phyloP scores from a whole-genome alignment of 1,284 basidiomycete species.

The Apiotrichum laibachii region DNA sequence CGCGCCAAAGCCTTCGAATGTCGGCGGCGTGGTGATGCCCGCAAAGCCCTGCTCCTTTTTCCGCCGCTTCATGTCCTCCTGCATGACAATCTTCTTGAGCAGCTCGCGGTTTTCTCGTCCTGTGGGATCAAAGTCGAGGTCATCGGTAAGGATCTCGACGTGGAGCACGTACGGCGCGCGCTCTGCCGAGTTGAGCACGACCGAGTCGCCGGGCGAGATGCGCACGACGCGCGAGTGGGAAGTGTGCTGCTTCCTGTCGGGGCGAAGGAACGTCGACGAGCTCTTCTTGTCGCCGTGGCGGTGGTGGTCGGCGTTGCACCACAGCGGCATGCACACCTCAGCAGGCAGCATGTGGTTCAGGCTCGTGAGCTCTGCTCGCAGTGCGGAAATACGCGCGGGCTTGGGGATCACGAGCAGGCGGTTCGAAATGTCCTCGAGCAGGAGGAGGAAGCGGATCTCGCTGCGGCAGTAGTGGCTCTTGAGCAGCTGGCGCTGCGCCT shows the following conservation, averaged over 20 bases:
- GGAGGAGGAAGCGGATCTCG: conserved; percentile 85
- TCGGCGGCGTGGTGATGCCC: conserved; percentile 3
- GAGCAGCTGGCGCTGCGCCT: conserved; percentile 70
- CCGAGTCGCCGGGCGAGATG: conserved; percentile 95
- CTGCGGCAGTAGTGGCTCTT: conserved; percentile 86
- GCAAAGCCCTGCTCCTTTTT: conserved; percentile 34
- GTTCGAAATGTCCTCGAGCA: conserved; percentile 90
- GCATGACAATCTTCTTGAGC: conserved; percentile 74
- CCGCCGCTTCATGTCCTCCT: conserved; percentile 58
- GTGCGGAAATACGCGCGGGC: conserved; percentile 87
- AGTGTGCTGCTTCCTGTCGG: conserved; percentile 49
- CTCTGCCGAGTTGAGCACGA: conserved; percentile 97
- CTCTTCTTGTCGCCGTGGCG: conserved; percentile 39
- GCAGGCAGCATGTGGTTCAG: conserved; percentile 95
- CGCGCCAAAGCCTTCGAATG: conserved; percentile 25
- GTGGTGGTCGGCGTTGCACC: conserved; percentile 69
- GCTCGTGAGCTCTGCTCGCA: conserved; percentile 91
- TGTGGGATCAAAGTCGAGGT: conserved; percentile 88
- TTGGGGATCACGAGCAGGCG: conserved; percentile 87
- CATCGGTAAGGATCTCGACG: conserved; percentile 85
- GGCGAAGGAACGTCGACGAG: neutral
- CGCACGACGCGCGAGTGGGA: conserved; percentile 93
- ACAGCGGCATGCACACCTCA: conserved; percentile 89
- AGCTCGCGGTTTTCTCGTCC: conserved; percentile 82
- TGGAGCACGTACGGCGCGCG: conserved; percentile 90